Base-by-base conservation (phyloP, 2,329 filamentous ascomycete species). In the Aspergillus tubingensis region DNA sequence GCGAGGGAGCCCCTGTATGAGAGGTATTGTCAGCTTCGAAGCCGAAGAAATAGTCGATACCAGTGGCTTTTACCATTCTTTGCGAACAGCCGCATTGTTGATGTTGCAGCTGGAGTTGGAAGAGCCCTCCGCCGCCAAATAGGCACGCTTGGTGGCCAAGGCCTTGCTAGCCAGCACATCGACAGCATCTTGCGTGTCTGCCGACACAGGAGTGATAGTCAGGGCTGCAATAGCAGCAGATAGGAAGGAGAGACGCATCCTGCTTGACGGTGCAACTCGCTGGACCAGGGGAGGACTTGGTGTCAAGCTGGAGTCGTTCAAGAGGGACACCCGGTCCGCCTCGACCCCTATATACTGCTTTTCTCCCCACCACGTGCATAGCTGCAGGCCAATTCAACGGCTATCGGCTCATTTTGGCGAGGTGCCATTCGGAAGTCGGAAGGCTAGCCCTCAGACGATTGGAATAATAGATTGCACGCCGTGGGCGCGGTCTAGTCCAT, bases 161-260 rank as follows among this genome's bases (percentile, higher is more conserved):
- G 60, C 60, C 30, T 62, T 60, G 11, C 57, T 58, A 11, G 60
- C 48, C 21, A 62, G 48, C 11, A 50, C 19, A 44, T 62, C 60
- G 52, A 58, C 59, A 17, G 48, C n/a, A 15, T 62, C 60, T 44
- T 21, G 15, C 2, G 52, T 49, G 13, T n/a, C 57, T 23, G 41
- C 50, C 8, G 57, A 48, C 23, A 32, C 50, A 5, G 56, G 56
- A 30, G 50, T 25, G n/a, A 54, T 50, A 23, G 59, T 50, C 23
- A 55, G 23, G n/a, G 57, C 48, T 19, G 59, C 59, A 15, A 52
- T 32, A 17, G 54, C 44, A 23, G 56, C 51, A 7, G 56, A 54
- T 8, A 55, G 25, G 2, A 43, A 11, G 11, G 50, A 38, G 25
- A 58, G 44, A 17, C 51, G 41, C 56, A 54, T 59, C 7, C 15